Evolutionary conservation across 257 asterid species (phyloP).

Genomic region (Nicotiana sylvestris): DNA sequence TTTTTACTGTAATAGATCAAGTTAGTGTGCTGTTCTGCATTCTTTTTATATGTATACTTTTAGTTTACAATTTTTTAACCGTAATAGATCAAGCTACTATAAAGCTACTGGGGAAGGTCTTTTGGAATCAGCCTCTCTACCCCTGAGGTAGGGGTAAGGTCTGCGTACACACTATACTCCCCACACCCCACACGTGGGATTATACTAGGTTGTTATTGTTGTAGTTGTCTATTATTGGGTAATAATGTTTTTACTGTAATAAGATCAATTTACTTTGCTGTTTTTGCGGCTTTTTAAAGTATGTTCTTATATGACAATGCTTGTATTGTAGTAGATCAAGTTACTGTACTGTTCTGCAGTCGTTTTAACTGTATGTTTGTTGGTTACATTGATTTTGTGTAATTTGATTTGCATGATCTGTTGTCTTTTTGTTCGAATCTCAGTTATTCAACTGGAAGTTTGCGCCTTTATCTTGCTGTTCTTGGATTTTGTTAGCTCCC

Average conservation of each 20-base stretch:
- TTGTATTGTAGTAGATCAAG: too few relatives aligned
- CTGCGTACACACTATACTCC: too few relatives aligned
- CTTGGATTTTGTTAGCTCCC: too few relatives aligned
- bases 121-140: too few relatives aligned
- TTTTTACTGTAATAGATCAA: neutral
- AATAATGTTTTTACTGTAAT: neutral
- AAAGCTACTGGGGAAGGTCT: neutral
- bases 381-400: too few relatives aligned
- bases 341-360: too few relatives aligned
- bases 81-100: neutral
- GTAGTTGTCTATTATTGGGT: neutral
- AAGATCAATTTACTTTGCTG: neutral
- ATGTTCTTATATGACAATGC: too few relatives aligned
- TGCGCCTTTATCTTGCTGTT: neutral
- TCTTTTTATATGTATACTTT: neutral
- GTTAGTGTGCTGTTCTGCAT: neutral
- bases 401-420: neutral
- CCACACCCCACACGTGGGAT: too few relatives aligned
- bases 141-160: too few relatives aligned
- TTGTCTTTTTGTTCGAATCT: neutral
- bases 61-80: neutral
- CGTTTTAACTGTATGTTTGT: too few relatives aligned
- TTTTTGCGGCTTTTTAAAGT: neutral
- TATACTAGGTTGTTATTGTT: too few relatives aligned
- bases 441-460: neutral